Evolutionary conservation across 129 eudicot species (phyloP).

Genomic region (Centaurea solstitialis): DNA sequence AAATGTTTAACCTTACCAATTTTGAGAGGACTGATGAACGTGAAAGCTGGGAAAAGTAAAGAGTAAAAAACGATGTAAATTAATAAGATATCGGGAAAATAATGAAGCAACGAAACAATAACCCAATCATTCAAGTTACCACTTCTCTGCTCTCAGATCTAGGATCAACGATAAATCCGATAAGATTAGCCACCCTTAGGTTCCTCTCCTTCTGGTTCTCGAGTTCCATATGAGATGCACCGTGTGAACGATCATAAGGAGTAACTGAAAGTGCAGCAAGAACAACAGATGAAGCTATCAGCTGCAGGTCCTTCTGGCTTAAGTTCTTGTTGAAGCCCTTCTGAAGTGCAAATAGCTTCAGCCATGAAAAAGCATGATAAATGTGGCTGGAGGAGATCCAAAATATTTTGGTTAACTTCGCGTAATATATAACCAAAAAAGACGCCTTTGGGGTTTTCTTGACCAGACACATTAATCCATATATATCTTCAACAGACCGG

Average conservation of each 20-base stretch:
- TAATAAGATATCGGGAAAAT: neutral
- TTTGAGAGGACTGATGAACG: constrained; percentile 46
- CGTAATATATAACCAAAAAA: constrained; percentile 82
- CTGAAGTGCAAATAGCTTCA: constrained; percentile 81
- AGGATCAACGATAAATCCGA: constrained; percentile 57
- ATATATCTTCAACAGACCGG: constrained; percentile 92
- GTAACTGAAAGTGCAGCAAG: constrained; percentile 85
- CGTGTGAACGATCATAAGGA: constrained; percentile 52
- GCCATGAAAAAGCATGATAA: constrained; percentile 96
- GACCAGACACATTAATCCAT: constrained; percentile 83
- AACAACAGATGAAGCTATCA: constrained; percentile 90
- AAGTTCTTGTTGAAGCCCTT: constrained; percentile 88
- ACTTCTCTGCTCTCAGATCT: constrained; percentile 59
- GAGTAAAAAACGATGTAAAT: neutral
- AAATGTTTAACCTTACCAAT: constrained; percentile 38
- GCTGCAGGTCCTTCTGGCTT: constrained; percentile 85
- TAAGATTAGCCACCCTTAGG: constrained; percentile 61
- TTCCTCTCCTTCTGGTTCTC: constrained; percentile 66
- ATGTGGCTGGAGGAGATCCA: constrained; percentile 93
- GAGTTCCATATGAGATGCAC: constrained; percentile 67
- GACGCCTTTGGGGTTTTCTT: constrained; percentile 91
- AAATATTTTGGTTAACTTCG: constrained; percentile 83
- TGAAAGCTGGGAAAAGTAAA: constrained; percentile 36
- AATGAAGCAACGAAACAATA: neutral
- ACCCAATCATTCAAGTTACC: constrained; percentile 31